Conservation (phyloP, 192 early-diverging fungal genomes). For the Coemansia sp. region DNA sequence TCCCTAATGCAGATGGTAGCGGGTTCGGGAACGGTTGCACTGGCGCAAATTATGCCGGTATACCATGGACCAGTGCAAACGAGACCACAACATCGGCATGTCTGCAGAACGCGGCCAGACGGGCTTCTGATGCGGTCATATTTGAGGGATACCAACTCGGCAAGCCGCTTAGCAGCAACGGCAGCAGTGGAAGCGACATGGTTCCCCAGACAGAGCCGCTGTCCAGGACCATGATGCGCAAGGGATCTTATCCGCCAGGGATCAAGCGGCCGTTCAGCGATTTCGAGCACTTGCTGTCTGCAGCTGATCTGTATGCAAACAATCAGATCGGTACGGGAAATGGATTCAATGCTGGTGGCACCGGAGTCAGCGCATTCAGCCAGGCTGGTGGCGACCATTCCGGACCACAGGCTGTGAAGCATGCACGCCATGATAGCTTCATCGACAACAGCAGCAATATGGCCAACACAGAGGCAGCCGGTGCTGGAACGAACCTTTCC, state of each 20-base stretch:
- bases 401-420: conserved; percentile 18
- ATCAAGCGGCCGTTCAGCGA: conserved; percentile 46
- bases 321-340: neutral
- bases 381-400: neutral
- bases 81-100: neutral
- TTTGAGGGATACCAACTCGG: conserved; percentile 34
- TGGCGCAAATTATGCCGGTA: neutral
- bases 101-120: neutral
- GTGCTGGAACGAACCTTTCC: conserved; percentile 26
- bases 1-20: conserved; percentile 2
- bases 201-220: neutral
- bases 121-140: conserved; percentile 23
- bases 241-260: conserved; percentile 35
- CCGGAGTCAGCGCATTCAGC: conserved; percentile 10
- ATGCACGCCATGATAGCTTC: conserved; percentile 31
- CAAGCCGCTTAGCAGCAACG: conserved; percentile 1
- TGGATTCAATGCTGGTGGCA: neutral
- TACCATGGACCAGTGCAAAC: conserved; percentile 10
- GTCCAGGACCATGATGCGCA: neutral
- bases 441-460: conserved; percentile 6
- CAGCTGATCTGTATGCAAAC: conserved; percentile 37
- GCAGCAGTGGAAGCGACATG: conserved; percentile 2
- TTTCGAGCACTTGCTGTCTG: conserved; percentile 41
- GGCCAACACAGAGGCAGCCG: conserved; percentile 14
- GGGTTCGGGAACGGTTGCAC: neutral